Base-by-base conservation (phyloP, 306 rosid species). In the Lathyrus oleraceus region DNA sequence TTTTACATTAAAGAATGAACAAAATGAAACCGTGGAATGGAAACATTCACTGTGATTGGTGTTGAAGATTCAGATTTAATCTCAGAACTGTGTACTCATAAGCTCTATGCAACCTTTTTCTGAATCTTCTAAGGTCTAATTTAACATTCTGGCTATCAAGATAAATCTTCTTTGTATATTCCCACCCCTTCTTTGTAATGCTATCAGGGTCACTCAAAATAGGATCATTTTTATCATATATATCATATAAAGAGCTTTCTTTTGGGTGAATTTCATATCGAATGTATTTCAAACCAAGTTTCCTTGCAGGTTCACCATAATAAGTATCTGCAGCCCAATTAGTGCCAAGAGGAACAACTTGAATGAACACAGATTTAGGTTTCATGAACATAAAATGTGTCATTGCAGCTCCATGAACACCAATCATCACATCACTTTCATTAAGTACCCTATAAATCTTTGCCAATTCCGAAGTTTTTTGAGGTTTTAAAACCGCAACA, bases 391-490 rank as follows among this genome's bases (percentile, higher is more conserved):
- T 25, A 42, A 83, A 89, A 70, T 95, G 99, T 2, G 99, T 95
- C 99, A 95, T 86, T 14, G 99, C 99, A 6, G 99, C 99, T 6
- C 99, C 99, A 76, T 95, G 99, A 10, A 89, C 97, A 5, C 99
- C 99, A 59, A 95, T 56, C 97, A 95, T 85, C 5, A 82, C 92
- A 80, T 95, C 95, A 72, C 96, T 91, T 30, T 70, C 79, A 79
- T 91, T 91, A 0, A 95, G 86, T 16, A 52, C 80, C 27, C 86
- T 65, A 56, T 95, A 95, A 42, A 89, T 83, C 84, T 84, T 91
- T 12, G 99, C 97, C 67, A 95, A 23, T 80, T 95, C 99, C 32
- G 97, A 75, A 15, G 89, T 84, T 36, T 61, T 79, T 8, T 56
- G 75, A 0, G 99, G 99, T 5, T 77, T 87, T 28, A 95, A 51